Evolutionary conservation across 306 rosid species (phyloP), one percentile per base, ranked within the genome.

Genomic region (Vigna unguiculata): DNA sequence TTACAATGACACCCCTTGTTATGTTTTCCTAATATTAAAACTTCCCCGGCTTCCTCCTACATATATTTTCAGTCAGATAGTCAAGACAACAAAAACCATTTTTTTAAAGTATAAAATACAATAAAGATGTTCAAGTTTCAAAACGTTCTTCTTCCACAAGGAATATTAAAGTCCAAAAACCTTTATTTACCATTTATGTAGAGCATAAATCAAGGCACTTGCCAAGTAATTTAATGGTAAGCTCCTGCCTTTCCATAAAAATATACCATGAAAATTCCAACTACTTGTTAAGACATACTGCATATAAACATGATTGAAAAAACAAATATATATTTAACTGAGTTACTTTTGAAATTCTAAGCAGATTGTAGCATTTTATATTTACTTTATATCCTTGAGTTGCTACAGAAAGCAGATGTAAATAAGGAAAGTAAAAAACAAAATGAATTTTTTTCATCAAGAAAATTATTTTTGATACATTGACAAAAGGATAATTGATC

Each of bases 1-100:
- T 93, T 96, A 85, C 99, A 96, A 79, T 96, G 99, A 74, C 99
- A 96, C 48, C 99, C 99, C 79, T 96, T 96, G 83, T 96, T 93
- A 88, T 96, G 98, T 91, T 96, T 96, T 73, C 83, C 93, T 83
- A 93, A 80, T 61, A 96, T 57, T 79, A 93, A 70, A 81, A 87
- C 88, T 87, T 96, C 99, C 69, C 98, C 99, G 9, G 89, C 85
- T 53, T 92, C 98, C 85, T 91, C 98, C 99, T 96, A 66, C 84
- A 86, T 70, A 68, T 78, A 63, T 57, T 64, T 77, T 72, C 83
- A 80, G 52, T 79, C 75, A 67, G 20, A 57, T 7, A 69, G 51
- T 84, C 78, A 84, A 70, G 53, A 78, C 49, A 17, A 60, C 28
- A 30, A 19, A 62, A 38, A 2, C 19, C 34, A 43, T 2, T 14